Base-by-base conservation (phyloP, 106 monocot species). In the Posidonia australis region DNA sequence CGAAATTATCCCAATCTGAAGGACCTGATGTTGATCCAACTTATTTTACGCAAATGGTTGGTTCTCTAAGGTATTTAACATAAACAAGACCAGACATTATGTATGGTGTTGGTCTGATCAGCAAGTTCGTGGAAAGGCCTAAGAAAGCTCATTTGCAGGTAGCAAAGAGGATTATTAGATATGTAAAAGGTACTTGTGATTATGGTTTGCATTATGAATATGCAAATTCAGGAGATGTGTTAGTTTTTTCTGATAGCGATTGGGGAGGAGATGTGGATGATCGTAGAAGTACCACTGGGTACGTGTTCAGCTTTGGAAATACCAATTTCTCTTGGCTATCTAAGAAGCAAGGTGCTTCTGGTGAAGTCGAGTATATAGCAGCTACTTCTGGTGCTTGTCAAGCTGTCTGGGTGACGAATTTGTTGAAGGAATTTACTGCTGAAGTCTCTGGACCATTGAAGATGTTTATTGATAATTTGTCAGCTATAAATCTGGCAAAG, bases 81-180 rank as follows among this genome's bases (percentile, higher is more conserved):
- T 29, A 41, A 32, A 62, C 62, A 20, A 42, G 62, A 17, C 62
- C 36, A 19, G 62, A 62, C 41, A n/a, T 62, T 16, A 28, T 29
- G 20, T 63, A 63, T 24, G 18, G 18, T 10, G 62, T 63, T 18
- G 44, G 42, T 19, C 10, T 63, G 44, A 18, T 43, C 10, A 63
- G 62, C 1, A 18, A 32, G 17, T 63, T 44, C 17, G 10, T 63
- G 42, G 44, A 63, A 23, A 63, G 24, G 17, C 62, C 62, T 30
- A n/a, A 10, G 7, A 0, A n/a, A 10, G 20, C n/a, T 9, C 42
- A 63, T 63, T 19, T 9, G 11, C 11, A 63, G 62, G 44, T 32
- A 1, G 24, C 30, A 4, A 63, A 63, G 22, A 9, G 10, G 19
- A 45, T 63, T 22, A 1, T 44, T 9, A 44, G 62, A 22, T 63